Conservation (phyloP, 2,329 filamentous ascomycete species). For the Trichoderma asperellum region DNA sequence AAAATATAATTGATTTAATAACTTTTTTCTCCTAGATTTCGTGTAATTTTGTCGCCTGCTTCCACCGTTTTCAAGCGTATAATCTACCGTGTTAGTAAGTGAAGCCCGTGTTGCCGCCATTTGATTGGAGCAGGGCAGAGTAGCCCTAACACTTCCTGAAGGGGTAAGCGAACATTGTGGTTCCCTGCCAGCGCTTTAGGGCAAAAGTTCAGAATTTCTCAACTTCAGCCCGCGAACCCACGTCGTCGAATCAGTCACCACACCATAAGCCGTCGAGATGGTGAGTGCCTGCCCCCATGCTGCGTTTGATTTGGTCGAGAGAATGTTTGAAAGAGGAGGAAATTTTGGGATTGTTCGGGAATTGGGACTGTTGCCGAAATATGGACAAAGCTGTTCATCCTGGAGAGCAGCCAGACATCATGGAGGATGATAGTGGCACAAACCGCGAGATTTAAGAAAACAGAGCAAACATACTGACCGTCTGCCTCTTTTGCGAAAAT, state of each 20-base stretch:
- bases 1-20: neutral
- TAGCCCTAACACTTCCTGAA: constrained; percentile 47
- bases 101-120: neutral
- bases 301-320: neutral
- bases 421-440: neutral
- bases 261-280: constrained; percentile 60
- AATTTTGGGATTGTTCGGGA: neutral
- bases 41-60: neutral
- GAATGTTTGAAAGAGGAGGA: constrained; percentile 15
- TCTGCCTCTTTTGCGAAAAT: constrained; percentile 28
- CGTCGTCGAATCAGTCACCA: constrained; percentile 59
- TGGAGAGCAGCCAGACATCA: neutral
- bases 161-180: constrained; percentile 52
- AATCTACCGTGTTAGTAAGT: neutral
- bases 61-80: neutral
- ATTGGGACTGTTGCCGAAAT: constrained; percentile 9
- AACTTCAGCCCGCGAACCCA: constrained; percentile 53
- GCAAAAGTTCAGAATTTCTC: constrained; percentile 54
- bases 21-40: neutral
- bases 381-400: neutral
- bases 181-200: constrained; percentile 43
- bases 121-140: constrained; percentile 42
- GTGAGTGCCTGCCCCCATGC: constrained; percentile 48
- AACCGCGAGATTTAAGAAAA: neutral
- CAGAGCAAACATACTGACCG: constrained; percentile 32